Conservation (phyloP, 1,139 yeast species). For the Candida sp. region DNA sequence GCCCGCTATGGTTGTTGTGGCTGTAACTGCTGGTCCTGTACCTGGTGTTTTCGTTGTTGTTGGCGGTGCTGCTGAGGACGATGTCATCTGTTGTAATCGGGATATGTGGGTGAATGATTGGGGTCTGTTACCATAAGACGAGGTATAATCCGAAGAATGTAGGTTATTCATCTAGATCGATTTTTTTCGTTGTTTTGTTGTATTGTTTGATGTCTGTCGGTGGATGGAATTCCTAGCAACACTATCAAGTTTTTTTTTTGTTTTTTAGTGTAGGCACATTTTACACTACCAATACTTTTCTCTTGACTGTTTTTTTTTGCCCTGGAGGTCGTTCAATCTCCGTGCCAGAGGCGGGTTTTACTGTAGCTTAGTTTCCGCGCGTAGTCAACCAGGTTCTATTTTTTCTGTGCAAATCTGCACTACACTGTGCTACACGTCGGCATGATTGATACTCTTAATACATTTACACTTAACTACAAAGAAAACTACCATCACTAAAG, state of each 20-base stretch:
- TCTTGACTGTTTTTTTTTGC: too few relatives aligned
- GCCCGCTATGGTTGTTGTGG: not conserved
- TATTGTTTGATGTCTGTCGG: not conserved
- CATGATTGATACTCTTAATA: too few relatives aligned
- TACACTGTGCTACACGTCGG: not conserved
- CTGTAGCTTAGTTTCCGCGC: too few relatives aligned
- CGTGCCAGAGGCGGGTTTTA: too few relatives aligned
- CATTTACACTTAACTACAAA: not conserved
- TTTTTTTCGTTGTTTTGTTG: not conserved
- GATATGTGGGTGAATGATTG: not conserved
- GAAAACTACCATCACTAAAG: too few relatives aligned
- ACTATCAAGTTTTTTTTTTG: not conserved
- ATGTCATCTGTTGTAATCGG: slow-evolving; percentile 6
- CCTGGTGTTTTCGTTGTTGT: not conserved
- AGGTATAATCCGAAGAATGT: slow-evolving; percentile 2
- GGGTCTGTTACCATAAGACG: slow-evolving; percentile 2
- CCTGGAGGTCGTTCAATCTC: too few relatives aligned
- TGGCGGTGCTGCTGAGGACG: slow-evolving; percentile 7
- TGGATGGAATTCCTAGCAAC: not conserved
- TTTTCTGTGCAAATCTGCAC: not conserved
- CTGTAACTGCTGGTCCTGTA: not conserved
- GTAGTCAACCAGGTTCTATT: not conserved
- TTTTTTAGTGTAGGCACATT: not conserved
- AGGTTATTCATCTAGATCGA: not conserved
- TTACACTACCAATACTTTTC: too few relatives aligned